Percentiles rank a stretch among this genome's conserved stretches.
These are phyloP conservation scores for Musa balbisiana DNA, from an alignment of 202 grass and related monocot species.

Conservation along the genomic window DNA sequence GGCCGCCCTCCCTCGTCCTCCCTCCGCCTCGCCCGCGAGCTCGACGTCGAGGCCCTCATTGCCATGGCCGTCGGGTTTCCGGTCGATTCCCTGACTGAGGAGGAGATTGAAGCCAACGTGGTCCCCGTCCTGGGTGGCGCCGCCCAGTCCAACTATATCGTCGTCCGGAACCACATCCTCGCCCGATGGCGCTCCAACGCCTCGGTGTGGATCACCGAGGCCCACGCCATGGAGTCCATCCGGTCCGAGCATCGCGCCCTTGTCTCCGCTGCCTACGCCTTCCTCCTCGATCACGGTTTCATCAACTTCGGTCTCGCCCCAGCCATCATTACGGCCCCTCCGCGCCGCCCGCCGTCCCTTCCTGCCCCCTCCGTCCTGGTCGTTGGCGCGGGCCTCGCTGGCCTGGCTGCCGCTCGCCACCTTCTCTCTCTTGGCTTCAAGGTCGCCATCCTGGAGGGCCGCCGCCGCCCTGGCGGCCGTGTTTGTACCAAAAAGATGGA, in stretches of 20 bases:
- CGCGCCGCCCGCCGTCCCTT: conserved; percentile 35
- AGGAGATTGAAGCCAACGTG: conserved; percentile 68
- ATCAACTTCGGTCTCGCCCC: conserved; percentile 86
- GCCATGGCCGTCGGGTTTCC: conserved; percentile 78
- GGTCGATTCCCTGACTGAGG: conserved; percentile 72
- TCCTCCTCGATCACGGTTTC: conserved; percentile 60
- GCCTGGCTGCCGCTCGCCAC: conserved; percentile 59
- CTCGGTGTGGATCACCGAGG: conserved; percentile 40
- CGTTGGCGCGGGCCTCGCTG: conserved; percentile 77
- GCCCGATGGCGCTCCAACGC: conserved; percentile 82
- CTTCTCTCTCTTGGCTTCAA: conserved; percentile 78
- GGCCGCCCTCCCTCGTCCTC: conserved; percentile 55
- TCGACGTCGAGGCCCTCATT: conserved; percentile 82
- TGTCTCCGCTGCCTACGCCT: conserved; percentile 55
- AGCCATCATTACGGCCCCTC: conserved; percentile 43
- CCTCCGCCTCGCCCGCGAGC: conserved; percentile 73
- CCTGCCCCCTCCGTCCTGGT: conserved; percentile 68
- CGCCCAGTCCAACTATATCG: conserved; percentile 80
- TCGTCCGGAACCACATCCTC: conserved; percentile 86
- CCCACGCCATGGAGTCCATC: conserved; percentile 66
- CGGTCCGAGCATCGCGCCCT: conserved; percentile 68
- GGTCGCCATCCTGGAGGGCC: conserved; percentile 71
- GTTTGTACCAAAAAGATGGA: conserved; percentile 78
- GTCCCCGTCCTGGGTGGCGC: conserved; percentile 58
- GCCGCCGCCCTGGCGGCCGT: conserved; percentile 67